Base-by-base conservation (phyloP, 148 eudicot genomes). In the Hydrangea macrophylla region DNA sequence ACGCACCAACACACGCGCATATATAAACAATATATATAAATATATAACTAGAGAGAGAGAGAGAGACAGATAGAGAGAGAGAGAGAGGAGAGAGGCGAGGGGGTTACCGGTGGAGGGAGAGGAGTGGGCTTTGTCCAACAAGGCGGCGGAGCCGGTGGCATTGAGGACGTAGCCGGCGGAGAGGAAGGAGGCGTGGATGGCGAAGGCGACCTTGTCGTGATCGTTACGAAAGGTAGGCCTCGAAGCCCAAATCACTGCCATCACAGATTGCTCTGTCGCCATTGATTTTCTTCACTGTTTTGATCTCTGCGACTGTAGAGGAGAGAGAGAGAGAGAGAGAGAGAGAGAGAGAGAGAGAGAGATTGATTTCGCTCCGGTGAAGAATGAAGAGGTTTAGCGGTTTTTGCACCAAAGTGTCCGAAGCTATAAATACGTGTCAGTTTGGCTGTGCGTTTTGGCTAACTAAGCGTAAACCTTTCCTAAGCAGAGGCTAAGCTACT, bases 161-260 rank as follows among this genome's bases (percentile, higher is more conserved):
- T 77, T 73, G 56, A 90, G 90, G 44, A 81, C 68, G 56, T 62
- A 88, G 22, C 96, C 98, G 42, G 90, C 64, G 23, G 94, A 70
- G 26, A 82, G 77, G 61, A 88, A 92, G 11, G 86, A 55, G 30
- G 98, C 75, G 68, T 90, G 94, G 3, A 90, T 64, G 0, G 81
- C 90, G 59, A 84, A 92, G 9, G 90, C 98, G 8, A 79, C 62
- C 73, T 86, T 92, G 69, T 90, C 98, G 63, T 73, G 74, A 9
- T 69, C 30, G 77, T 77, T 82, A 1, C 88, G 80, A 51, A 92
- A 90, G 27, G 70, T 39, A 7, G 98, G 98, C 9, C 94, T 69
- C 0, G 90, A 77, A 7, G 96, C 92, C 76, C 98, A 70, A 5
- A 92, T 86, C n/a, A 92, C 84, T 5, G 88, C 87, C 78, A 90